Base-by-base conservation (phyloP, 352 stramenopile species). In the Thraustotheca clavata region DNA sequence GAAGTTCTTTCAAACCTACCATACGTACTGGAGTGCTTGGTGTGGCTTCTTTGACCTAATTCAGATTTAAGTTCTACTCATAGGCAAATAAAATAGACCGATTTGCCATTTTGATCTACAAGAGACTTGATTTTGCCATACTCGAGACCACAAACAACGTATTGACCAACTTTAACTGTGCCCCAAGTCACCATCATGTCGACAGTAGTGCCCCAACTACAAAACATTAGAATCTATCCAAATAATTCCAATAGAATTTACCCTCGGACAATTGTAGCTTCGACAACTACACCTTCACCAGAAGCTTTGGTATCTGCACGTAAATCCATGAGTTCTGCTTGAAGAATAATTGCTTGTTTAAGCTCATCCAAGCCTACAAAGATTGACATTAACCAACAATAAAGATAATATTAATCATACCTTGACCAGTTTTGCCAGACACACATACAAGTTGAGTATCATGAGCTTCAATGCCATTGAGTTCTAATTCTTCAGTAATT, bases 171-270 rank as follows among this genome's bases (percentile, higher is more conserved):
- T 55, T 86, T 82, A 38, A 99, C 75, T n/a, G 93, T 97, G 59
- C 97, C 97, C 76, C 96, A 98, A 73, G 98, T 96, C 35, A 99
- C 91, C 50, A 99, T 88, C 27, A 88, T 85, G 49, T 98, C 97
- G 26, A 97, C 91, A 49, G 98, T 88, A 40, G 90, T 95, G 54
- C 96, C 96, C 3, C 99, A 80, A 18, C 87, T 62, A 62, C 20
- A 20, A 43, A 20, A 50, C 0, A 62, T 4, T 27, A 27, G 12
- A 33, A 22, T 33, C 38, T 29, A 9, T 49, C 7, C 49, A 12
- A 14, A 49, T 0, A 40, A 1, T 16, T 32, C 4, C 3, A 4
- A 47, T 3, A 18, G 26, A 9, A 54, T 22, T 16, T 49, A 62
- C 55, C 85, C 96, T 38, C 88, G 87, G 68, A 97, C 87, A n/a